Evolutionary conservation across 2,329 filamentous ascomycete species (phyloP).

Genomic region (Trichoderma sp.): DNA sequence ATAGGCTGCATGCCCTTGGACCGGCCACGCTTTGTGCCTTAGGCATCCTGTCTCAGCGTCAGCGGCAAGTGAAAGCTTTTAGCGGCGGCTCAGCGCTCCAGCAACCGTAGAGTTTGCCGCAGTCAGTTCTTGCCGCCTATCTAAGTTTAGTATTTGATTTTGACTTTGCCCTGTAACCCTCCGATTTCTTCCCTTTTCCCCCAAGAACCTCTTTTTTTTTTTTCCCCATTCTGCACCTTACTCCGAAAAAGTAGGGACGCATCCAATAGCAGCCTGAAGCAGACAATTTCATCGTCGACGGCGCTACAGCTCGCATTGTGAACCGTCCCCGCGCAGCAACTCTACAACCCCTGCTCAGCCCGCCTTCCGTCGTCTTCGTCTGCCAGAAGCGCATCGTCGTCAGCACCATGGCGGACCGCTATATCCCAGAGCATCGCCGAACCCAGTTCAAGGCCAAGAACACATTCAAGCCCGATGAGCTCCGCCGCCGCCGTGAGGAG

Average conservation of each 20-base stretch:
- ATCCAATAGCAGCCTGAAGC: slow-evolving; percentile 12
- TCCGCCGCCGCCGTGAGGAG: slow-evolving; percentile 96
- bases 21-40: slow-evolving; percentile 16
- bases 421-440: slow-evolving; percentile 98
- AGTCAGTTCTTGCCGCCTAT: slow-evolving; percentile 21
- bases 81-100: slow-evolving; percentile 21
- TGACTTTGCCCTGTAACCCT: slow-evolving; percentile 22
- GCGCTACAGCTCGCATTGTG: slow-evolving; percentile 18
- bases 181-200: slow-evolving; percentile 17
- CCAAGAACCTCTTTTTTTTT: slow-evolving; percentile 3
- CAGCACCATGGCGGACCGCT: slow-evolving; percentile 90
- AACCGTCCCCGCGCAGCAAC: slow-evolving; percentile 34
- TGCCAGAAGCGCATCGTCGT: slow-evolving; percentile 32
- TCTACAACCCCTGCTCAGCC: slow-evolving; percentile 2
- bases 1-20: slow-evolving; percentile 6
- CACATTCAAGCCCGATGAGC: slow-evolving; percentile 98
- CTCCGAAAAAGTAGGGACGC: slow-evolving; percentile 22
- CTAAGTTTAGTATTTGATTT: slow-evolving; percentile 19
- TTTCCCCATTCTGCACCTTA: slow-evolving; percentile 2
- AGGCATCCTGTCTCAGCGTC: slow-evolving; percentile 15
- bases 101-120: slow-evolving; percentile 19
- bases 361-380: slow-evolving; percentile 26
- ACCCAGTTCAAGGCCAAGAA: slow-evolving; percentile 99
- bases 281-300: slow-evolving; percentile 14
- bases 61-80: slow-evolving; percentile 17